Percentiles rank a stretch among this genome's conserved stretches.
phyloP scores from a whole-genome alignment of 176 grass and related monocot genomes.

The Oryza brachyantha region DNA sequence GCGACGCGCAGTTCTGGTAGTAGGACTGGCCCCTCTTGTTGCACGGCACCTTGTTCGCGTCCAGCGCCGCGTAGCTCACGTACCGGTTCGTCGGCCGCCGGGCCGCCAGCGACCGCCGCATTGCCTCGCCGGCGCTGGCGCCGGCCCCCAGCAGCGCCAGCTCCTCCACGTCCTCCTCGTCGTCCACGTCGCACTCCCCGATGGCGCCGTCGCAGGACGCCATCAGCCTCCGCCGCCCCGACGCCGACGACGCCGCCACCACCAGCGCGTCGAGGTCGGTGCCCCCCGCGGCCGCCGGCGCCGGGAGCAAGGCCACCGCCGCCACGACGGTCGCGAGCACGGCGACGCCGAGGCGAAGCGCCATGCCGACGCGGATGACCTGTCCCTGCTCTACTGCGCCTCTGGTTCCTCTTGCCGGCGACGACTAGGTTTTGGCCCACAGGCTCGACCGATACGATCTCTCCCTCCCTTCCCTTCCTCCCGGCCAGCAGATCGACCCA shows the following conservation, averaged over 20 bases:
- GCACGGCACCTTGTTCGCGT: constrained; percentile 60
- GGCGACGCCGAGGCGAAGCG: constrained; percentile 20
- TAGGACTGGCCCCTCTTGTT: constrained; percentile 57
- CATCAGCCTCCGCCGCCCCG: not conserved
- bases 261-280: not conserved
- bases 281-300: not conserved
- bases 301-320: not conserved
- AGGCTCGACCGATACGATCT: not conserved
- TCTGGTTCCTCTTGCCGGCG: not conserved
- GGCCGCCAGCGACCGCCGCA: constrained; percentile 22
- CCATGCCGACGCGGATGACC: not conserved
- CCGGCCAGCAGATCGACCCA: no score
- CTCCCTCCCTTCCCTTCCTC: no score
- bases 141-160: constrained; percentile 7
- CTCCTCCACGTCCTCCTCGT: constrained; percentile 26
- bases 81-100: constrained; percentile 37
- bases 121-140: not conserved
- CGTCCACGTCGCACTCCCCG: constrained; percentile 44
- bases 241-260: not conserved
- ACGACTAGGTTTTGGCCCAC: no score
- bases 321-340: constrained; percentile 41
- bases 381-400: no score
- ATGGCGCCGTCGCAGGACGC: constrained; percentile 24
- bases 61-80: constrained; percentile 70
- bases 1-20: constrained; percentile 62